Percentiles rank a stretch among this genome's conserved stretches.
phyloP scores from a whole-genome alignment of 106 monocot species.

The Vanilla planifolia region DNA sequence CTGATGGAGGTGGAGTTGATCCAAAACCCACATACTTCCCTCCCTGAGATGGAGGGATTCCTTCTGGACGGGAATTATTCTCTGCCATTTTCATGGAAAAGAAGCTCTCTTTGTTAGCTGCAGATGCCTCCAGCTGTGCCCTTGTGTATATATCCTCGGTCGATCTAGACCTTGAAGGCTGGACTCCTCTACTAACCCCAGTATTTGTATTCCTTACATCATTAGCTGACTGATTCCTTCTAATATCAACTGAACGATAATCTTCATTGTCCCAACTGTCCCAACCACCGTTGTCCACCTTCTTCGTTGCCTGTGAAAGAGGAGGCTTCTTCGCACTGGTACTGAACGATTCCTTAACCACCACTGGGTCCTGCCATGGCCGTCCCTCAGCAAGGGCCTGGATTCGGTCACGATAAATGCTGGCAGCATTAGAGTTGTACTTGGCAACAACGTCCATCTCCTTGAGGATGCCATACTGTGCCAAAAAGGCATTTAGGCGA shows the following conservation, averaged over 20 bases:
- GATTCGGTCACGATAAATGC: constrained; percentile 50
- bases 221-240: constrained; percentile 56
- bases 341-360: constrained; percentile 44
- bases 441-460: constrained; percentile 46
- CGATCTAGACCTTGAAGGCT: constrained; percentile 48
- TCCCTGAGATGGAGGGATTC: constrained; percentile 62
- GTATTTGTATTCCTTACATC: constrained; percentile 22
- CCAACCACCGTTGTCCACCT: constrained; percentile 30
- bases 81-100: constrained; percentile 58
- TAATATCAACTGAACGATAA: constrained; percentile 22
- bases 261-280: constrained; percentile 54
- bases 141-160: constrained; percentile 48
- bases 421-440: constrained; percentile 52
- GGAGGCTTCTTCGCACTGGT: constrained; percentile 46
- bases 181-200: constrained; percentile 6
- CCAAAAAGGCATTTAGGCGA: constrained; percentile 46
- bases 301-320: constrained; percentile 2
- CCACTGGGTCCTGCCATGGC: constrained; percentile 65
- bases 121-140: constrained; percentile 46
- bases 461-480: constrained; percentile 32
- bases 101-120: constrained; percentile 51
- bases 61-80: constrained; percentile 52
- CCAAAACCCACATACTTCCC: constrained; percentile 73
- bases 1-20: constrained; percentile 31
- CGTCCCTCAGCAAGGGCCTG: constrained; percentile 73